A percentile compares a stretch with the other conserved stretches of the same genome.
These are phyloP conservation scores for Neofusicoccum kwambonambiense DNA, from an alignment of 2,329 filamentous ascomycete genomes.

Conservation along the genomic window DNA sequence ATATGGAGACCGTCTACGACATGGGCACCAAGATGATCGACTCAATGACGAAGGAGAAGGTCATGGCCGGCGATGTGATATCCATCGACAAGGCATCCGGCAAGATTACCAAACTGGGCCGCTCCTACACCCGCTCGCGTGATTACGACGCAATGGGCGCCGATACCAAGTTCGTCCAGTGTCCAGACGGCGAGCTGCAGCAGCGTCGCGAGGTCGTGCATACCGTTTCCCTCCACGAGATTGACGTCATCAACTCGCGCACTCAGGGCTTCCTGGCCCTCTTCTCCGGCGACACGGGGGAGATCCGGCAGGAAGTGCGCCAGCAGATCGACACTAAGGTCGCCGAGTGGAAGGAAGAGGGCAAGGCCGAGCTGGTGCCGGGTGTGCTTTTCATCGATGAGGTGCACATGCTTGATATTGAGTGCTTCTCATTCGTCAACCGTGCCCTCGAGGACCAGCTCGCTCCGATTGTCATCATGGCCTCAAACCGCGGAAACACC, in stretches of 20 bases:
- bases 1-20: conserved; percentile 99
- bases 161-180: conserved; percentile 97
- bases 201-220: conserved; percentile 96
- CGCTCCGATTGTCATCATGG: conserved; percentile 98
- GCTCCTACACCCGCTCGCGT: conserved; percentile 89
- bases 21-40: conserved; percentile 99
- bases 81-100: conserved; percentile 98
- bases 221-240: conserved; percentile 95
- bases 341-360: conserved; percentile 98
- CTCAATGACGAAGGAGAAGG: conserved; percentile 98
- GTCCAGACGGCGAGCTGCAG: conserved; percentile 94
- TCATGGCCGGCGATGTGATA: conserved; percentile 98
- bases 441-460: conserved; percentile 92
- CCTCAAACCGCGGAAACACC: conserved; percentile 89
- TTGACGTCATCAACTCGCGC: conserved; percentile 97
- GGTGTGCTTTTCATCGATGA: conserved; percentile 98
- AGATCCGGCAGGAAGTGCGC: conserved; percentile 94
- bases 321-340: conserved; percentile 99
- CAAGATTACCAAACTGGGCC: conserved; percentile 94
- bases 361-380: conserved; percentile 96
- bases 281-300: conserved; percentile 96
- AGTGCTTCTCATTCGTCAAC: conserved; percentile 99
- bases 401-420: conserved; percentile 99
- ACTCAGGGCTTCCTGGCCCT: conserved; percentile 98
- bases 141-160: conserved; percentile 99